A percentile compares a stretch with the other conserved stretches of the same genome.
Conservation (phyloP, 495 filamentous ascomycete species). For the Schizothecium vesticola region DNA sequence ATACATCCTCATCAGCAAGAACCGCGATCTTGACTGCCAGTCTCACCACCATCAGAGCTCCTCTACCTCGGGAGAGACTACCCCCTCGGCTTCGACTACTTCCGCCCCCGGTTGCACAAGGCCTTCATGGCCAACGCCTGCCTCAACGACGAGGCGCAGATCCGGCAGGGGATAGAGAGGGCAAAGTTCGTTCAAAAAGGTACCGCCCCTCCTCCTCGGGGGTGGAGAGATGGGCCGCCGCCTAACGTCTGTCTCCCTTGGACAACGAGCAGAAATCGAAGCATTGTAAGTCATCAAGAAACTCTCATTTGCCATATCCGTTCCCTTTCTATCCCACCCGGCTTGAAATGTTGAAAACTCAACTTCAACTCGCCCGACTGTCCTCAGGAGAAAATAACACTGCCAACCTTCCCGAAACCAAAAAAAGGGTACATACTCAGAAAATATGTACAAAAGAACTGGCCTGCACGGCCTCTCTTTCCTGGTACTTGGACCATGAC, state of each 20-base stretch:
- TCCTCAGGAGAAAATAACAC: not conserved
- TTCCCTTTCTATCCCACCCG: not conserved
- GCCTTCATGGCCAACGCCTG: constrained; percentile 73
- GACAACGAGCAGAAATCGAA: constrained; percentile 63
- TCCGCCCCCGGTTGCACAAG: constrained; percentile 70
- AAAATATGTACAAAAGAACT: not conserved
- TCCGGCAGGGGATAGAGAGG: constrained; percentile 65
- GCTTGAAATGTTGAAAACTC: not conserved
- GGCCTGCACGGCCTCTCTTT: not conserved
- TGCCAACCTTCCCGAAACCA: not conserved
- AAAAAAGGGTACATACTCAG: not conserved
- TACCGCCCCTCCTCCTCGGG: constrained; percentile 24
- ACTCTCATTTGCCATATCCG: not conserved
- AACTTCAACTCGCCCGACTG: not conserved
- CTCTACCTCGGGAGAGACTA: constrained; percentile 81
- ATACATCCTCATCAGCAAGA: not conserved
- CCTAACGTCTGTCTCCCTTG: not conserved
- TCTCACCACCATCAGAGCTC: constrained; percentile 55
- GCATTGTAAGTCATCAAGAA: constrained; percentile 62
- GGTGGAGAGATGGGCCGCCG: not conserved
- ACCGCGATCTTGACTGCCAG: not conserved
- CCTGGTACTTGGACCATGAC: not conserved
- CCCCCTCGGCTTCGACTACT: constrained; percentile 81
- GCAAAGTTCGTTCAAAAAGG: constrained; percentile 92
- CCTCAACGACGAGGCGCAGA: constrained; percentile 66